phyloP scores from a whole-genome alignment of 2,329 filamentous ascomycete genomes.

The Cyphellophora attinorum region DNA sequence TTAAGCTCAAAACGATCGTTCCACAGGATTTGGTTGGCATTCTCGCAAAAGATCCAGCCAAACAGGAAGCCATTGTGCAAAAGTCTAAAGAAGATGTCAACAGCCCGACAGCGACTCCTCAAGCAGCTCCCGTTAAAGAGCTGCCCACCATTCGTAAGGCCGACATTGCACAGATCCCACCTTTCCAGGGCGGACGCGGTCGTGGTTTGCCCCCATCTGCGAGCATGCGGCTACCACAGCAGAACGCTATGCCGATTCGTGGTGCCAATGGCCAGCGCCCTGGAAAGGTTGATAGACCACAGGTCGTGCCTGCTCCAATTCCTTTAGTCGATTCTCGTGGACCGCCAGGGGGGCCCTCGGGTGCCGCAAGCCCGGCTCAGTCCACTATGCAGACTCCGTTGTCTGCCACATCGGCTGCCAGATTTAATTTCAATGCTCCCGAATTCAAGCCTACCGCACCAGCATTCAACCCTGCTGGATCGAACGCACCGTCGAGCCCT shows the following conservation, averaged over 20 bases:
- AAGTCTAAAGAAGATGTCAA: constrained; percentile 61
- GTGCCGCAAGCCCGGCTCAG: constrained; percentile 30
- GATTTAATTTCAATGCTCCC: constrained; percentile 45
- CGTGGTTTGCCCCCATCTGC: constrained; percentile 23
- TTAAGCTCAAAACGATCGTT: constrained; percentile 89
- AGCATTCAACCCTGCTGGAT: constrained; percentile 62
- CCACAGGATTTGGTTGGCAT: constrained; percentile 88
- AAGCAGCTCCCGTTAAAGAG: constrained; percentile 17
- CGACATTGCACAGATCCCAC: constrained; percentile 26
- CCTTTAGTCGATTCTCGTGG: constrained; percentile 57
- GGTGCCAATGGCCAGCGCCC: constrained; percentile 17
- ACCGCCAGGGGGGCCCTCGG: constrained; percentile 63
- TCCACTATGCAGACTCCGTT: constrained; percentile 41
- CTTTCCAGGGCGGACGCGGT: constrained; percentile 38
- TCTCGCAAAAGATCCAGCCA: constrained; percentile 89
- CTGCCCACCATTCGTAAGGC: constrained; percentile 41
- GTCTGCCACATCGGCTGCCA: constrained; percentile 38
- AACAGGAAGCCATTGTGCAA: constrained; percentile 86
- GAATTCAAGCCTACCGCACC: constrained; percentile 83
- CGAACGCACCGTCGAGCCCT: constrained; percentile 63
- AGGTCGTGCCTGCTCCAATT: constrained; percentile 41
- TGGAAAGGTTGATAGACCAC: constrained; percentile 3
- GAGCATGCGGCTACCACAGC: constrained; percentile 2
- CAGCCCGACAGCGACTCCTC: constrained; percentile 18
- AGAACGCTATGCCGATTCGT: constrained; percentile 8